These are phyloP conservation scores for Hapsidospora chrysogenum DNA, from an alignment of 495 filamentous ascomycete species.

Conservation along the genomic window DNA sequence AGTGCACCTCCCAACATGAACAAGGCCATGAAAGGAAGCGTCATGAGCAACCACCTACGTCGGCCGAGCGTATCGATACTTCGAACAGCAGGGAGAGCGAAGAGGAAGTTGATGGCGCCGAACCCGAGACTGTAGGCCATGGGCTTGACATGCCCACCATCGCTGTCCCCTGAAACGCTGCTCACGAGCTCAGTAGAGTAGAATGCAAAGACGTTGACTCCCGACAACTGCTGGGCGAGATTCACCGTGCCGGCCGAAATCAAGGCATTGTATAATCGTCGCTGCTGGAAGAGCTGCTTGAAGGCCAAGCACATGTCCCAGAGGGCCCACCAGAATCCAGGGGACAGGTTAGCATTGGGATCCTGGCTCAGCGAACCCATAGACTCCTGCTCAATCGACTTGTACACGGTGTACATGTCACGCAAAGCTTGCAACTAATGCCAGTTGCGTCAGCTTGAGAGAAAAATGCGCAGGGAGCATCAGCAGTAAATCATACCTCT, in stretches of 20 bases:
- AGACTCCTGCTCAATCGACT: slow-evolving; percentile 11
- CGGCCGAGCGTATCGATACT: slow-evolving; percentile 63
- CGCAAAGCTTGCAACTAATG: slow-evolving; percentile 13
- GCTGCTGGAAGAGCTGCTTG: slow-evolving; percentile 8
- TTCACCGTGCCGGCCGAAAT: slow-evolving; percentile 12
- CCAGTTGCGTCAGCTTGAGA: neutral
- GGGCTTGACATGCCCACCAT: neutral
- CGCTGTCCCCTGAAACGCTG: neutral
- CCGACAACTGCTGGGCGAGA: slow-evolving; percentile 15
- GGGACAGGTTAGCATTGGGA: slow-evolving; percentile 1
- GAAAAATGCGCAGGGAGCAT: neutral
- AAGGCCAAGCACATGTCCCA: slow-evolving; percentile 9
- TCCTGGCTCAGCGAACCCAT: slow-evolving; percentile 1
- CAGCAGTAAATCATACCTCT: slow-evolving; percentile 7
- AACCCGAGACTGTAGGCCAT: slow-evolving; percentile 11
- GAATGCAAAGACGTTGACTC: slow-evolving; percentile 17
- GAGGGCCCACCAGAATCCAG: slow-evolving; percentile 2
- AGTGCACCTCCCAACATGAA: slow-evolving; percentile 42
- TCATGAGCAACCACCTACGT: slow-evolving; percentile 52
- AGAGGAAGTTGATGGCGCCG: slow-evolving; percentile 51
- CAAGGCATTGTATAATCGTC: slow-evolving; percentile 13
- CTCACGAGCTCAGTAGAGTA: slow-evolving; percentile 15
- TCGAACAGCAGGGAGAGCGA: slow-evolving; percentile 52
- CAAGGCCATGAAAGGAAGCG: slow-evolving; percentile 33
- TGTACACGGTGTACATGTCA: slow-evolving; percentile 14